Evolutionary conservation across 2,329 filamentous ascomycete genomes (phyloP).

Genomic region (Fusarium sp.): DNA sequence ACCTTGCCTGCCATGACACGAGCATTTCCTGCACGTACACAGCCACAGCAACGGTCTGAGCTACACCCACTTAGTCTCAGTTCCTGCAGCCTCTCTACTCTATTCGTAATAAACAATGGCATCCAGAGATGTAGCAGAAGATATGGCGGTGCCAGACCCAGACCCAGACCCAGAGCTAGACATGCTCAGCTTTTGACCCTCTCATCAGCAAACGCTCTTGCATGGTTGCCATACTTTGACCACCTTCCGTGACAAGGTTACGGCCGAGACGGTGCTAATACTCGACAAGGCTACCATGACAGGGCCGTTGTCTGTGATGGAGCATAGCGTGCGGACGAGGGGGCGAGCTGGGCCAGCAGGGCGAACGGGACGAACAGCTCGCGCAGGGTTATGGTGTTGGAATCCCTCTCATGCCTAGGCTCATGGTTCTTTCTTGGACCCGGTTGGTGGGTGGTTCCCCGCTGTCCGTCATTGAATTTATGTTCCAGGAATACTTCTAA

Average conservation of each 20-base stretch:
- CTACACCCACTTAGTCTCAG: constrained; percentile 39
- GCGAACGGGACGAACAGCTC: constrained; percentile 45
- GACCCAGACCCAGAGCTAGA: constrained; percentile 10
- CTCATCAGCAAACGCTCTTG: constrained; percentile 31
- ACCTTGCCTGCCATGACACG: constrained; percentile 24
- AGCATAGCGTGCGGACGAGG: constrained; percentile 39
- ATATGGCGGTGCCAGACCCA: constrained; percentile 23
- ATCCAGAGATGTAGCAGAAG: constrained; percentile 28
- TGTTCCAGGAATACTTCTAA: constrained; percentile 33
- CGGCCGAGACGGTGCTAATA: constrained; percentile 45
- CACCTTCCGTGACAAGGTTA: constrained; percentile 50
- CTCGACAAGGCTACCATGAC: constrained; percentile 46
- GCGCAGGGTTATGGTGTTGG: constrained; percentile 41
- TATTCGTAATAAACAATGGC: constrained; percentile 28
- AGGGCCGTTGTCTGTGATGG: constrained; percentile 36
- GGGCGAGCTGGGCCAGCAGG: constrained; percentile 44
- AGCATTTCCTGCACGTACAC: constrained; percentile 17
- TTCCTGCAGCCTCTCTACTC: constrained; percentile 39
- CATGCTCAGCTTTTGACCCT: constrained; percentile 36
- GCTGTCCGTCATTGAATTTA: constrained; percentile 45
- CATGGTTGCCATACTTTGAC: constrained; percentile 33
- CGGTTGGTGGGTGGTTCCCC: constrained; percentile 46
- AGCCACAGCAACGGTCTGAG: constrained; percentile 41
- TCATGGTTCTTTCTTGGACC: constrained; percentile 46
- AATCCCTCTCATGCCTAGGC: constrained; percentile 40